phyloP scores from a whole-genome alignment of 208 protist genomes.

The Trichomonas vaginalis region DNA sequence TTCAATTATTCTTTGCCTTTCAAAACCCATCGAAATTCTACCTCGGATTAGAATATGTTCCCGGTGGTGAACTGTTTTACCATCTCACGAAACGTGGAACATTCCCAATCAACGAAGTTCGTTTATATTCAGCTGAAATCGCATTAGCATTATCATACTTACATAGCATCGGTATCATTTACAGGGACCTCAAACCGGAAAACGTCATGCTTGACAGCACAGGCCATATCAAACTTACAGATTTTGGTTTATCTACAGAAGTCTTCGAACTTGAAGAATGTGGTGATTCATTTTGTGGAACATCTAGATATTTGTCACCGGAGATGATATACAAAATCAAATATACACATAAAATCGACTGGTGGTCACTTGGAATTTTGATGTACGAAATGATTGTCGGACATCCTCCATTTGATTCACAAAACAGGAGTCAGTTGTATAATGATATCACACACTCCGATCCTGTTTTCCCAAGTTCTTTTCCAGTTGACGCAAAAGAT shows the following conservation, averaged over 20 bases:
- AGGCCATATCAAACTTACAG: conserved; percentile 35
- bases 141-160: conserved; percentile 41
- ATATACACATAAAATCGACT: not conserved
- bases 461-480: not conserved
- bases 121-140: conserved; percentile 48
- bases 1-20: conserved; percentile 48
- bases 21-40: conserved; percentile 47
- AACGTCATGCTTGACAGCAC: conserved; percentile 44
- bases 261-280: not conserved
- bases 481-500: not conserved
- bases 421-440: not conserved
- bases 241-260: conserved; percentile 55
- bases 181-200: conserved; percentile 48
- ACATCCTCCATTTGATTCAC: not conserved
- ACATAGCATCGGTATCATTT: conserved; percentile 42
- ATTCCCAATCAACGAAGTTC: conserved; percentile 38
- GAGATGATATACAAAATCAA: not conserved
- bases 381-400: not conserved
- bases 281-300: conserved; percentile 53
- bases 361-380: not conserved
- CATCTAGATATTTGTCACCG: conserved; percentile 44
- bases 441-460: not conserved
- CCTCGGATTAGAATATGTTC: conserved; percentile 46
- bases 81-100: conserved; percentile 40
- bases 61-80: conserved; percentile 56